These are phyloP conservation scores for Nigrograna mackinnonii DNA, from an alignment of 2,329 filamentous ascomycete genomes.

Conservation along the genomic window DNA sequence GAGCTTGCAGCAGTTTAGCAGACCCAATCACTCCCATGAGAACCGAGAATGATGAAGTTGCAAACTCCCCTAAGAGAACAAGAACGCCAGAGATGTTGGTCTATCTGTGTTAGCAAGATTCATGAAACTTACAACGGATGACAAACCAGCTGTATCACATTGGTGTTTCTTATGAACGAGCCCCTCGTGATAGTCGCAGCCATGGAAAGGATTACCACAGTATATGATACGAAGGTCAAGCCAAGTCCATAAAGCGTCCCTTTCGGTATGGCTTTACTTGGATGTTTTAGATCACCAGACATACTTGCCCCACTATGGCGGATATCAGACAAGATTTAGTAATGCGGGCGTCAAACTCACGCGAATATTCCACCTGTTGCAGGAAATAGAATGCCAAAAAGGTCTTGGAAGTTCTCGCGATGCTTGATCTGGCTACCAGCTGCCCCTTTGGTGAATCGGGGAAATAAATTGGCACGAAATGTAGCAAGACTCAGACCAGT, in stretches of 20 bases:
- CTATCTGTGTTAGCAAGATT: slow-evolving; percentile 28
- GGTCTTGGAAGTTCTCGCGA: slow-evolving; percentile 72
- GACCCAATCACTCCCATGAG: slow-evolving; percentile 87
- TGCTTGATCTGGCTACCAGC: slow-evolving; percentile 65
- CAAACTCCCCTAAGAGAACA: slow-evolving; percentile 80
- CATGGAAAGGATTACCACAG: slow-evolving; percentile 77
- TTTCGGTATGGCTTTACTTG: slow-evolving; percentile 80
- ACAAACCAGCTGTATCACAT: slow-evolving; percentile 74
- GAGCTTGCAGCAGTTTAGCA: slow-evolving; percentile 81
- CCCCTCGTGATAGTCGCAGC: slow-evolving; percentile 74
- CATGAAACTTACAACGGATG: background rate
- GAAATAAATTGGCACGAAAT: slow-evolving; percentile 73
- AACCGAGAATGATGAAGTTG: slow-evolving; percentile 81
- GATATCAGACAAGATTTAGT: slow-evolving; percentile 20
- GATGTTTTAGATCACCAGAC: slow-evolving; percentile 83
- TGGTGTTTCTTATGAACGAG: slow-evolving; percentile 74
- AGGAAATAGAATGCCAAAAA: slow-evolving; percentile 87
- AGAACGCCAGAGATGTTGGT: slow-evolving; percentile 76
- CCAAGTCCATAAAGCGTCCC: slow-evolving; percentile 80
- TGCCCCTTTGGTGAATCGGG: slow-evolving; percentile 64
- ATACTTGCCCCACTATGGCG: slow-evolving; percentile 74
- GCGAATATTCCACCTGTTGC: slow-evolving; percentile 65
- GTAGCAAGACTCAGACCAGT: slow-evolving; percentile 76
- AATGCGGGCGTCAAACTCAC: slow-evolving; percentile 35
- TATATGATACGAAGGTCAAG: slow-evolving; percentile 76